Evolutionary conservation across 306 rosid genomes (phyloP), one percentile per base, ranked within the genome.

Genomic region (Betula pendula): DNA sequence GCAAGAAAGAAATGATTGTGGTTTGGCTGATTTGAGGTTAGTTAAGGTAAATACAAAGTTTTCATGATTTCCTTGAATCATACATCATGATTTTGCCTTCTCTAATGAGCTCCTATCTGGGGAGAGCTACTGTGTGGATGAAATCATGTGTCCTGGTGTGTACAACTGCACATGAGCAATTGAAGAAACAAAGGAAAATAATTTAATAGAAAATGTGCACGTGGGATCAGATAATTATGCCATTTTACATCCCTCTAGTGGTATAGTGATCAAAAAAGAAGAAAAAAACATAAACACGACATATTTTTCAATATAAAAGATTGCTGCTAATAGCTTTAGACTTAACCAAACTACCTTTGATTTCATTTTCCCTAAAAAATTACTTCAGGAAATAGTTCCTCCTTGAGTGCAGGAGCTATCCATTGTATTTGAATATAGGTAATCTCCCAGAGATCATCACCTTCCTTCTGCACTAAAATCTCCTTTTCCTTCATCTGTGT

Each of bases 351-450:
- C n/a, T n/a, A n/a, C n/a, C 5, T 29, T 2, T 25, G 7, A 25
- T 25, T 27, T 29, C 9, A 29, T 60, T 27, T 25, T 29, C 40
- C 8, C 48, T 65, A 72, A 42, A 78, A 17, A 29, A 22, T 35
- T 31, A 74, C 78, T 51, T 82, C 91, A 4, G 97, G 98, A 77
- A 92, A 92, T 15, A 92, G 79, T 68, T 92, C 97, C 2, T 90
- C 98, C 85, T 92, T 95, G 38, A 90, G 81, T 56, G 80, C 12
- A 72, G 99, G 97, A 73, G 92, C 92, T 24, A 92, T 90, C 99
- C 99, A 95, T 76, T 92, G 97, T 62, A 92, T 92, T 75, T 95
- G 99, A 19, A 95, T 85, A 65, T 88, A 82, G 3, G 97, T 92
- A 35, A 75, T 86, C 71, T 92, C 99, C 95, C 92, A 95, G 72